Percentiles rank a stretch among this genome's conserved stretches.
phyloP scores from a whole-genome alignment of 495 filamentous ascomycete genomes.

The Parathielavia hyrcaniae region DNA sequence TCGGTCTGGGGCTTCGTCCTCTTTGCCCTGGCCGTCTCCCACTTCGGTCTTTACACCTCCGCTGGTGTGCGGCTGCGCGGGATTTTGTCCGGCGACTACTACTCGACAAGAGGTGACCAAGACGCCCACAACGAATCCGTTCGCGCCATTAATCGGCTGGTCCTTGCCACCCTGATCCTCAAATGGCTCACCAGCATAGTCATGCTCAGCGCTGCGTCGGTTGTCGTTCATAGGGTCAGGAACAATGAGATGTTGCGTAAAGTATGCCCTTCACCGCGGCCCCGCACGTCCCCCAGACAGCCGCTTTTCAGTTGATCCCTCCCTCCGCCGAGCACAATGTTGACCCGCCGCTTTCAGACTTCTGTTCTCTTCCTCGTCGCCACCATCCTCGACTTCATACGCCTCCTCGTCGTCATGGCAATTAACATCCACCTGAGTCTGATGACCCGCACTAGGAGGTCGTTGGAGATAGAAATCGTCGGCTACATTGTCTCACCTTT shows the following conservation, averaged over 20 bases:
- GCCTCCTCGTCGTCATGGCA: constrained; percentile 10
- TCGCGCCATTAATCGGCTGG: neutral
- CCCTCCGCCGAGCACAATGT: no score
- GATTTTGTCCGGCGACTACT: neutral
- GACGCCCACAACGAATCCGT: neutral
- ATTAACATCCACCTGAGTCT: constrained; percentile 1
- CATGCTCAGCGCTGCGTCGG: constrained; percentile 3
- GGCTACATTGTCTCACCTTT: constrained; percentile 14
- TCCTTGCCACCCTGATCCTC: constrained; percentile 11
- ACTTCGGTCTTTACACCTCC: constrained; percentile 1
- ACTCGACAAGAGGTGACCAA: no score
- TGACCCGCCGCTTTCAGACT: constrained; percentile 1
- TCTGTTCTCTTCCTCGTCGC: constrained; percentile 15
- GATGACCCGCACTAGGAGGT: neutral
- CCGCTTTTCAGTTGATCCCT: neutral
- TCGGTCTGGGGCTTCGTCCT: constrained; percentile 5
- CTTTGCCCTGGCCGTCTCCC: constrained; percentile 12
- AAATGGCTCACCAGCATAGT: constrained; percentile 21
- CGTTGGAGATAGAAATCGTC: neutral
- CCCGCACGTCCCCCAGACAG: neutral
- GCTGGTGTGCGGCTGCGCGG: neutral
- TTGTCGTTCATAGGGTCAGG: constrained; percentile 14
- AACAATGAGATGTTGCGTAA: constrained; percentile 3
- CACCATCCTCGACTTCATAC: constrained; percentile 18
- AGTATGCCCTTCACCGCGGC: neutral